Evolutionary conservation across 805 yeast genomes (phyloP), one percentile per base, ranked within the genome.

Genomic region (Hanseniaspora taiwanica): DNA sequence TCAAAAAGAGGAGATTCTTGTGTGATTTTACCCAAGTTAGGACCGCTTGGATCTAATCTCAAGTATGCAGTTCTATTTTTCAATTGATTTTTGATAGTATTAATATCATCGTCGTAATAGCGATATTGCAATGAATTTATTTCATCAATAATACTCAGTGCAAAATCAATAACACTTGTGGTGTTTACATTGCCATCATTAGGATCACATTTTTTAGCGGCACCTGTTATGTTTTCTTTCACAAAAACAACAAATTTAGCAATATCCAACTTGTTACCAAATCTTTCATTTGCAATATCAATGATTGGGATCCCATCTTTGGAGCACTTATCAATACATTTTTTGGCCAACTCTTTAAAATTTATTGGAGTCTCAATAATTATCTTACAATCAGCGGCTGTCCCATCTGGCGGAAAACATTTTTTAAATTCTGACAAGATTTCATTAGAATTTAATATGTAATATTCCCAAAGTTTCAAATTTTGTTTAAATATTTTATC

Each of bases 391-490:
- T n/a, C n/a, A n/a, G n/a, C n/a, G n/a, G n/a, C n/a, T n/a, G n/a
- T n/a, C n/a, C n/a, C n/a, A n/a, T n/a, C n/a, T n/a, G n/a, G n/a
- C n/a, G n/a, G n/a, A n/a, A n/a, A n/a, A n/a, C n/a, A n/a, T n/a
- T n/a, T n/a, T n/a, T n/a, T n/a, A n/a, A n/a, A n/a, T n/a, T n/a
- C n/a, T n/a, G n/a, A n/a, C n/a, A 76, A 49, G 9, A 69, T 65
- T 3, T 49, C 50, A 5, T 52, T 46, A 33, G 74, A 77, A 54
- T 85, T 70, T 27, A 86, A 65, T 4, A 79, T 87, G 55, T 87
- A 91, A 57, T 61, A 89, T 58, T 89, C 86, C 98, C 98, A 89
- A 40, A 89, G 65, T 45, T 76, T 71, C 40, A 84, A 60, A 4
- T 69, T 64, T 20, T 71, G 76, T 21, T 86, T 13, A 14, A 25